These are phyloP conservation scores for Cyphellophora attinorum DNA, from an alignment of 2,329 filamentous ascomycete genomes.

Conservation along the genomic window DNA sequence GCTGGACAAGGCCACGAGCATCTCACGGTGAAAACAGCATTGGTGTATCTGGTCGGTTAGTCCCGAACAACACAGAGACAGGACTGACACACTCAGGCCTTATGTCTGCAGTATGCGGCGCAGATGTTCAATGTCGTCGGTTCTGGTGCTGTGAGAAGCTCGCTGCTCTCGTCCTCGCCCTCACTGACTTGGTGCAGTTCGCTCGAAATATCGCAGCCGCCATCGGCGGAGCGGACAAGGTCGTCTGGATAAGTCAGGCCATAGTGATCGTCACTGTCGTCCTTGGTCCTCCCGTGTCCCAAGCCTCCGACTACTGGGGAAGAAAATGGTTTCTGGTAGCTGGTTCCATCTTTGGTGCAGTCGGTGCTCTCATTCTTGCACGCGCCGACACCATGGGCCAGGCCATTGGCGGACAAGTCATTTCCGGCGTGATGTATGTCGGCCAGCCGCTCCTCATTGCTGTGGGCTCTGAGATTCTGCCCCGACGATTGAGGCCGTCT, in stretches of 20 bases:
- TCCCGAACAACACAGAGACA: too few relatives aligned
- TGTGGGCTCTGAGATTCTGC: constrained; percentile 11
- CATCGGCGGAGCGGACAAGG: constrained; percentile 7
- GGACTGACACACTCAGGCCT: too few relatives aligned
- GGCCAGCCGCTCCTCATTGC: constrained; percentile 9
- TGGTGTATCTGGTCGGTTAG: too few relatives aligned
- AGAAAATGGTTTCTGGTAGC: constrained; percentile 8
- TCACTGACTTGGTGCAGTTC: constrained; percentile 1
- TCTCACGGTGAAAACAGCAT: too few relatives aligned
- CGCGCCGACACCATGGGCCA: constrained; percentile 5
- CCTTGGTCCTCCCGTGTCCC: constrained; percentile 7
- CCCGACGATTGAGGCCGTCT: constrained; percentile 4
- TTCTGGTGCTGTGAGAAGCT: constrained; percentile 1
- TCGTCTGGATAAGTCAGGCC: constrained; percentile 9
- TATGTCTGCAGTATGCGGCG: constrained; percentile 1
- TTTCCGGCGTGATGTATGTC: constrained; percentile 3
- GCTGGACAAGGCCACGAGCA: too few relatives aligned
- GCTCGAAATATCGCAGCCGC: constrained; percentile 6
- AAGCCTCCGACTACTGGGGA: constrained; percentile 13
- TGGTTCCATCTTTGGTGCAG: constrained; percentile 3
- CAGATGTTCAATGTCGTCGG: constrained; percentile 6
- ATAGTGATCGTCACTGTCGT: constrained; percentile 9
- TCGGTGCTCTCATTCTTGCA: constrained; percentile 7
- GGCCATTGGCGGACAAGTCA: constrained; percentile 6
- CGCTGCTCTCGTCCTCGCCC: neutral